Evolutionary conservation across 208 protist species (phyloP).

Genomic region (Trypanosoma vivax): DNA sequence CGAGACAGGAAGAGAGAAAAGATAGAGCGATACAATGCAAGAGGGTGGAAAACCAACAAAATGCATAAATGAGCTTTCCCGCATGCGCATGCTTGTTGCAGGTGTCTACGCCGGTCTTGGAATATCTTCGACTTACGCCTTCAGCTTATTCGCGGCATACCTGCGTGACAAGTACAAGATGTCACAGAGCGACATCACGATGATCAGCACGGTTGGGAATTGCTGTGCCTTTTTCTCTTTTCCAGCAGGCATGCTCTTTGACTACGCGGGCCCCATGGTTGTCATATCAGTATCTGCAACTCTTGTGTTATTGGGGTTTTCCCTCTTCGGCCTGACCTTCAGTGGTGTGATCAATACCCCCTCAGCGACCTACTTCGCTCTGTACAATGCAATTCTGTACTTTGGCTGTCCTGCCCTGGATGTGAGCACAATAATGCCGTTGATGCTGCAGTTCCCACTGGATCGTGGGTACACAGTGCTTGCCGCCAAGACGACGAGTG

Average conservation of each 20-base stretch:
- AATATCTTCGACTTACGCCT: constrained; percentile 2
- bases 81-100: not conserved
- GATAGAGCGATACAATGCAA: too few relatives aligned
- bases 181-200: constrained; percentile 6
- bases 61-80: not conserved
- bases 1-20: too few relatives aligned
- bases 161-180: constrained; percentile 7
- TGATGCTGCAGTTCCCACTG: constrained; percentile 44
- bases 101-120: constrained; percentile 4
- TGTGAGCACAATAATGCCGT: constrained; percentile 23
- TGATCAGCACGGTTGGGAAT: constrained; percentile 12
- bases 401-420: constrained; percentile 32
- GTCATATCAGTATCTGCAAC: constrained; percentile 2
- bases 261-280: constrained; percentile 1
- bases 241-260: constrained; percentile 5
- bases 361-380: constrained; percentile 19
- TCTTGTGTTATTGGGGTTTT: constrained; percentile 12
- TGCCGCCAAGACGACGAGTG: constrained; percentile 12
- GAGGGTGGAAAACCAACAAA: too few relatives aligned
- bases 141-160: not conserved
- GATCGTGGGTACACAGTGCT: constrained; percentile 27
- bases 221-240: not conserved
- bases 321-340: constrained; percentile 39
- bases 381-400: constrained; percentile 46
- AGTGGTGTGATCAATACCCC: constrained; percentile 14